phyloP scores from a whole-genome alignment of 2,329 filamentous ascomycete species.

The Ophiostoma tasmaniense region DNA sequence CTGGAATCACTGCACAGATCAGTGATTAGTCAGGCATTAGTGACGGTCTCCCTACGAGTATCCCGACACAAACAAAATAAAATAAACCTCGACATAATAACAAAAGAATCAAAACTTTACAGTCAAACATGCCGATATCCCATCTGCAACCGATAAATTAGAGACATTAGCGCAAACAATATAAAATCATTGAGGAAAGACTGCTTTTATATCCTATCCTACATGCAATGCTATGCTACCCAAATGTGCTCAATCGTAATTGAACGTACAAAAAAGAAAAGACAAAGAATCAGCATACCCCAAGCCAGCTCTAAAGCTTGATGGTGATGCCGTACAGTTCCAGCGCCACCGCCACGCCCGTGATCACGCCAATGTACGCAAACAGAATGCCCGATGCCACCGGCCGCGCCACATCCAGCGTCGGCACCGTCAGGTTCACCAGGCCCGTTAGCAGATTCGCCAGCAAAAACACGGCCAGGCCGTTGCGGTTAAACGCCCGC shows the following conservation, averaged over 20 bases:
- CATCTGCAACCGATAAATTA: too few relatives aligned
- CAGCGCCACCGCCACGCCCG: slow-evolving; percentile 57
- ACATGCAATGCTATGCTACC: not conserved
- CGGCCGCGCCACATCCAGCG: slow-evolving; percentile 58
- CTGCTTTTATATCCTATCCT: not conserved
- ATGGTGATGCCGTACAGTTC: slow-evolving; percentile 60
- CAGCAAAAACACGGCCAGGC: slow-evolving; percentile 72
- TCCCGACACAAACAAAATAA: not conserved
- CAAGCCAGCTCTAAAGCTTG: slow-evolving; percentile 49
- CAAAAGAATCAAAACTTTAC: not conserved
- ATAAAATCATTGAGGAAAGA: not conserved
- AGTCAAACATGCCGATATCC: not conserved
- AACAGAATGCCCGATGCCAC: slow-evolving; percentile 66
- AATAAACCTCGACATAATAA: not conserved
- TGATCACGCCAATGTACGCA: slow-evolving; percentile 60
- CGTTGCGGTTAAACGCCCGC: slow-evolving; percentile 79
- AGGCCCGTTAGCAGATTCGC: slow-evolving; percentile 85
- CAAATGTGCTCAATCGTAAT: not conserved
- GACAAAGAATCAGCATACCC: too few relatives aligned
- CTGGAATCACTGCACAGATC: too few relatives aligned
- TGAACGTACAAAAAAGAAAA: not conserved
- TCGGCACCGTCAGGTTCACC: slow-evolving; percentile 80
- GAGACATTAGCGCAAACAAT: not conserved
- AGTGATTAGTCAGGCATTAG: too few relatives aligned
- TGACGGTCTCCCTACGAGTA: too few relatives aligned